Conservation (phyloP, 768 basidiomycete species). For the Kwoniella pini region DNA sequence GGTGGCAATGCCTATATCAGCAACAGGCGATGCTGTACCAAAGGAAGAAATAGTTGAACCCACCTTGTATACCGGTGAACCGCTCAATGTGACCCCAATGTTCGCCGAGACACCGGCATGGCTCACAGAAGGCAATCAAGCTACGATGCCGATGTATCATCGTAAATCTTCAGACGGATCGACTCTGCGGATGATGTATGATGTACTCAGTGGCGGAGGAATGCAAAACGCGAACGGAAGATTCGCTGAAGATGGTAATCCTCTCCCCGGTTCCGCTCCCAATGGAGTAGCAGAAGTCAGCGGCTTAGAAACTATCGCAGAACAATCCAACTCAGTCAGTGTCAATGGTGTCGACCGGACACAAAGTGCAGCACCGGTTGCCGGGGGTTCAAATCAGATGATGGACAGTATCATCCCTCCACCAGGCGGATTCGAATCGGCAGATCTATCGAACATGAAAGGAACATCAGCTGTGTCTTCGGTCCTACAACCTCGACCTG, state of each 20-base stretch:
- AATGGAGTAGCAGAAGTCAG: background rate
- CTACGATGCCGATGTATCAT: slow-evolving; percentile 37
- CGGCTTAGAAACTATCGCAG: slow-evolving; percentile 9
- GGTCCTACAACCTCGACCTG: background rate
- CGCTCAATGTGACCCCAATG: slow-evolving; percentile 26
- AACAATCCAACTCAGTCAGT: background rate
- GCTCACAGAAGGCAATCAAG: slow-evolving; percentile 35
- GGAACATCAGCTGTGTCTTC: slow-evolving; percentile 15
- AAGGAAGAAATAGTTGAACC: slow-evolving; percentile 30
- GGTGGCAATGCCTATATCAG: background rate
- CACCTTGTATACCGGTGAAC: slow-evolving; percentile 34
- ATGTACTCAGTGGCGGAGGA: slow-evolving; percentile 19
- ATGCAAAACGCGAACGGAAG: background rate
- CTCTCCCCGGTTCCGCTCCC: background rate
- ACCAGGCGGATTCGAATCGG: slow-evolving; percentile 11
- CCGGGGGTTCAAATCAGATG: background rate
- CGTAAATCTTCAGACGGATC: slow-evolving; percentile 41
- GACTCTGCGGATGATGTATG: slow-evolving; percentile 40
- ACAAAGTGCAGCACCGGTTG: background rate
- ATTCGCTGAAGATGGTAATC: slow-evolving; percentile 18
- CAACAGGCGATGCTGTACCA: background rate
- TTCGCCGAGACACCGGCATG: slow-evolving; percentile 41
- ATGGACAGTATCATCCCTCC: background rate
- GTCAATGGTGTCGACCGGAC: background rate
- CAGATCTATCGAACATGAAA: slow-evolving; percentile 3